Percentiles rank a stretch among this genome's conserved stretches.
phyloP scores from a whole-genome alignment of 2,329 filamentous ascomycete species.

The Fusarium succisae region DNA sequence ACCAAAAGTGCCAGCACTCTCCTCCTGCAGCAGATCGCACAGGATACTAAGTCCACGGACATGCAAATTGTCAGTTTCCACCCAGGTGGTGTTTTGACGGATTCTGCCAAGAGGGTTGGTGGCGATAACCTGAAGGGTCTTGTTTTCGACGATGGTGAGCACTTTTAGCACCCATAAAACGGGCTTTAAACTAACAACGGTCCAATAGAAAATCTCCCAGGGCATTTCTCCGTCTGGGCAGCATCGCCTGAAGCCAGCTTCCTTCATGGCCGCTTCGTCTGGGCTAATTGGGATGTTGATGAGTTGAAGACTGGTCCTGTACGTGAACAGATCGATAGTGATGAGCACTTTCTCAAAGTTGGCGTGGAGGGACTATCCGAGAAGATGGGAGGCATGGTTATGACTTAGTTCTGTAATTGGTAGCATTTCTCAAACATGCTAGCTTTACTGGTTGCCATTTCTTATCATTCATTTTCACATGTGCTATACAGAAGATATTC shows the following conservation, averaged over 20 bases:
- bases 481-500: too few relatives aligned
- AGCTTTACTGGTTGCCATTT: fast-evolving
- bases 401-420: background rate
- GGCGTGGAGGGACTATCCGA: background rate
- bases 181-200: background rate
- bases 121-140: background rate
- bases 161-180: fast-evolving
- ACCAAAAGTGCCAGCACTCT: background rate
- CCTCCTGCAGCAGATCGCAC: background rate
- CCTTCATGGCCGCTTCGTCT: background rate
- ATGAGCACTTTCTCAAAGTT: background rate
- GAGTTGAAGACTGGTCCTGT: background rate
- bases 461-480: background rate
- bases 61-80: background rate
- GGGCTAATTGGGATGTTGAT: background rate
- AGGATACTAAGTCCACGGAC: background rate
- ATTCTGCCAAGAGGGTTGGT: background rate
- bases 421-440: fast-evolving
- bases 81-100: background rate
- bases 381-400: background rate
- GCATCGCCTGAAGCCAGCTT: background rate
- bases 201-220: background rate
- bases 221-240: background rate
- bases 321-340: background rate
- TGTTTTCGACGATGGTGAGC: background rate